These are phyloP conservation scores for Solanum pennellii DNA, from an alignment of 257 asterid species.

Conservation along the genomic window DNA sequence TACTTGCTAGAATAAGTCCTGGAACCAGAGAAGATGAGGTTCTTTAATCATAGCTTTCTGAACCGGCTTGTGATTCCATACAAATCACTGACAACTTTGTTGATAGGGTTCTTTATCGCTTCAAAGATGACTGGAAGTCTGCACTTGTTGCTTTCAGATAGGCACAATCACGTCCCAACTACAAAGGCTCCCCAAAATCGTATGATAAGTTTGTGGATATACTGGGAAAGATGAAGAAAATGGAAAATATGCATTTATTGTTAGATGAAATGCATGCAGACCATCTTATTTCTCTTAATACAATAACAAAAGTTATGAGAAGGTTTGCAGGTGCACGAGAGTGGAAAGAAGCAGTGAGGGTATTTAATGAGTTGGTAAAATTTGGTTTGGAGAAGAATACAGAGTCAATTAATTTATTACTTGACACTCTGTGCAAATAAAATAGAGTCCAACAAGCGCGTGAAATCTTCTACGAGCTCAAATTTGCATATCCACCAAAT, in stretches of 20 bases:
- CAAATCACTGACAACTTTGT: conserved; percentile 34
- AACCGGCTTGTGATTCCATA: conserved; percentile 25
- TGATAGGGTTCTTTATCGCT: conserved; percentile 45
- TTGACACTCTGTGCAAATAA: conserved; percentile 75
- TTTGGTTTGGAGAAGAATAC: conserved; percentile 58
- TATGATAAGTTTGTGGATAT: conserved; percentile 71
- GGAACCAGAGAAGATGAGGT: conserved; percentile 39
- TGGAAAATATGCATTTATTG: conserved; percentile 52
- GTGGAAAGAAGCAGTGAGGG: conserved; percentile 61
- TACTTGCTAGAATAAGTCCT: conserved; percentile 26
- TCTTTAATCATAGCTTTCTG: conserved; percentile 31
- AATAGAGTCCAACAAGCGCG: conserved; percentile 58
- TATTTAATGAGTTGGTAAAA: conserved; percentile 46
- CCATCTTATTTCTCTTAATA: conserved; percentile 35
- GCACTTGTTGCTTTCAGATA: conserved; percentile 84
- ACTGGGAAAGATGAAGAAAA: conserved; percentile 69
- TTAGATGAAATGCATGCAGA: conserved; percentile 37
- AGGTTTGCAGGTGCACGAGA: conserved; percentile 68
- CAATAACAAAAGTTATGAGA: conserved; percentile 66
- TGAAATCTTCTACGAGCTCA: conserved; percentile 43
- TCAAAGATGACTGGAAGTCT: conserved; percentile 83
- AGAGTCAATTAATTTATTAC: conserved; percentile 66
- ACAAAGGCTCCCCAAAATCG: conserved; percentile 35
- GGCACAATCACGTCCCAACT: conserved; percentile 40
- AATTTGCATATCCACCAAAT: conserved; percentile 49